A percentile compares a stretch with the other conserved stretches of the same genome.
phyloP scores from a whole-genome alignment of 2,329 filamentous ascomycete species.

The Scleromitrula shiraiana region DNA sequence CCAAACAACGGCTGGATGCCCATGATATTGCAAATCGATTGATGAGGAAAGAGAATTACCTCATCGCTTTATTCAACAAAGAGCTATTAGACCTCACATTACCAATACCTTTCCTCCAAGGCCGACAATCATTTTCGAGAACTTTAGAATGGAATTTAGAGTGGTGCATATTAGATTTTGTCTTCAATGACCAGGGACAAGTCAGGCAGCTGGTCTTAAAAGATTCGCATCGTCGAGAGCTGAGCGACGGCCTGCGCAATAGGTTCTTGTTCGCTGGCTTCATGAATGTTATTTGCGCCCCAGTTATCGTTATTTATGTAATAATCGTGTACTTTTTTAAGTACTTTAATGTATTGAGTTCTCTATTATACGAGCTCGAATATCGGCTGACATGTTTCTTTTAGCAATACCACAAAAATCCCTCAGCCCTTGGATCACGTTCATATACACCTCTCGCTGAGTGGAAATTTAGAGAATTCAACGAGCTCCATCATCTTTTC shows the following conservation, averaged over 20 bases:
- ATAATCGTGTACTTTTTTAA: slow-evolving; percentile 87
- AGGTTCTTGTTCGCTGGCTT: slow-evolving; percentile 77
- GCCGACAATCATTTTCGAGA: slow-evolving; percentile 76
- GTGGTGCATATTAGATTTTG: slow-evolving; percentile 83
- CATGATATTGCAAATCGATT: slow-evolving; percentile 95
- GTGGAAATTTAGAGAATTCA: slow-evolving; percentile 99
- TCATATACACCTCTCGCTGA: slow-evolving; percentile 89
- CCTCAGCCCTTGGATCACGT: slow-evolving; percentile 74
- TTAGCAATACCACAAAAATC: slow-evolving; percentile 94
- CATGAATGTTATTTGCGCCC: slow-evolving; percentile 79
- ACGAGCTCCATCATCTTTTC: slow-evolving; percentile 89
- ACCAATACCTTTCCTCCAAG: slow-evolving; percentile 73
- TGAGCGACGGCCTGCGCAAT: slow-evolving; percentile 70
- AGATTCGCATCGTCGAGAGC: slow-evolving; percentile 66
- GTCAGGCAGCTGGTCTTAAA: slow-evolving; percentile 81
- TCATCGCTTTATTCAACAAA: slow-evolving; percentile 96
- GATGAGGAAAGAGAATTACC: slow-evolving; percentile 94
- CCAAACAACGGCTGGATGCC: slow-evolving; percentile 88
- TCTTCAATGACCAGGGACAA: slow-evolving; percentile 85
- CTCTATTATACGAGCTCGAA: background rate
- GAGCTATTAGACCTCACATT: slow-evolving; percentile 83
- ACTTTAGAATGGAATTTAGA: slow-evolving; percentile 90
- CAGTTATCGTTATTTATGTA: slow-evolving; percentile 80
- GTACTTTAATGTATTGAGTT: slow-evolving; percentile 70
- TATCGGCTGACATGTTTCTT: slow-evolving; percentile 12